A percentile compares a stretch with the other conserved stretches of the same genome.
Conservation (phyloP, 73 alveolate species). For the Stentor roeselii region DNA sequence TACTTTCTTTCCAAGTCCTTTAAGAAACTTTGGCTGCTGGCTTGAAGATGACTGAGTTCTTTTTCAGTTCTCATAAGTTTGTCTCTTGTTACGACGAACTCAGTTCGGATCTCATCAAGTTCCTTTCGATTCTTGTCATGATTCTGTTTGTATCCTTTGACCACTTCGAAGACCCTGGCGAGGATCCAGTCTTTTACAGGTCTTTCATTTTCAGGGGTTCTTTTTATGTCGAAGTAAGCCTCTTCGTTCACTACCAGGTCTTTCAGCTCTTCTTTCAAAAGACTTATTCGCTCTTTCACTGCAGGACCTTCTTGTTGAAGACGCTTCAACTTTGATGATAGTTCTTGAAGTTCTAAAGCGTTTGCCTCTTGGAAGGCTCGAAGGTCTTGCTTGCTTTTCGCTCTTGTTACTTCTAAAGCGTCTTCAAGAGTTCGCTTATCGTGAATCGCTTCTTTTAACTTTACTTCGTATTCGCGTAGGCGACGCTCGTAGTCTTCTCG, state of each 20-base stretch:
- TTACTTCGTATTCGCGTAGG: neutral
- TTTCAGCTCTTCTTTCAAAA: neutral
- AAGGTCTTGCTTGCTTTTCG: neutral
- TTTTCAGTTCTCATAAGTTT: conserved; percentile 34
- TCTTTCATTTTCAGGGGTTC: conserved; percentile 43
- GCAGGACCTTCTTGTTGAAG: conserved; percentile 20
- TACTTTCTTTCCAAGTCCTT: conserved; percentile 18
- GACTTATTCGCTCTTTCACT: neutral
- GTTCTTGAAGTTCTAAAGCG: neutral
- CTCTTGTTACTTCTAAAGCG: neutral
- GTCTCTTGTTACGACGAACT: conserved; percentile 34
- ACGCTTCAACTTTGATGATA: neutral
- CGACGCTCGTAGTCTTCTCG: conserved; percentile 13
- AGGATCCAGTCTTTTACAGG: conserved; percentile 51
- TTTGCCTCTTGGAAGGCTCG: neutral
- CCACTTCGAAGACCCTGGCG: conserved; percentile 52
- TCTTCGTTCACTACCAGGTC: conserved; percentile 6
- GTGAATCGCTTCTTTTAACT: neutral
- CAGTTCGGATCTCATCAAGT: conserved; percentile 41
- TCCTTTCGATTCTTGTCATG: conserved; percentile 49
- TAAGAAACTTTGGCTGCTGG: conserved; percentile 20
- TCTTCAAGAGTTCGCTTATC: conserved; percentile 2
- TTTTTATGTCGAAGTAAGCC: neutral
- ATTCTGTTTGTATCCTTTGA: conserved; percentile 43
- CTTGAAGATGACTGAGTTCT: conserved; percentile 46